phyloP scores from a whole-genome alignment of 441 rosid species.

The Daphne laureola region DNA sequence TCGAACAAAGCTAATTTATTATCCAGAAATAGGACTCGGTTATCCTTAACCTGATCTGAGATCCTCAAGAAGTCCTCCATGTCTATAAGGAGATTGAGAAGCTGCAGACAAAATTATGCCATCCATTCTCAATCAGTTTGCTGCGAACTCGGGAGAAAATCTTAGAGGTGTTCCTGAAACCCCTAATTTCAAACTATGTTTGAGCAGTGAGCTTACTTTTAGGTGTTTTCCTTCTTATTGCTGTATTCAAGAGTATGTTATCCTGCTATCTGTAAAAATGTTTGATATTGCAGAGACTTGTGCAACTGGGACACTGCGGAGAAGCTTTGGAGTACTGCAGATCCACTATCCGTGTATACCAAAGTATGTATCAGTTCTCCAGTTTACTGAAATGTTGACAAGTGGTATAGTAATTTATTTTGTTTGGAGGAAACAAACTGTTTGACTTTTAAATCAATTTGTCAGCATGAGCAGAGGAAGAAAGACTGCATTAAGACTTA shows the following conservation, averaged over 20 bases:
- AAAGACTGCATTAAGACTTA: too few species aligned
- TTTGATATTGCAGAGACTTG: constrained; percentile 39
- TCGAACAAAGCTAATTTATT: neutral
- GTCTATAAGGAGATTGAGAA: constrained; percentile 50
- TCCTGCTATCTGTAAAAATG: too few species aligned
- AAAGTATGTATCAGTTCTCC: constrained; percentile 46
- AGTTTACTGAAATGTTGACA: constrained; percentile 6
- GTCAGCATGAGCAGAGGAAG: too few species aligned
- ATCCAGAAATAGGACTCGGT: constrained; percentile 2
- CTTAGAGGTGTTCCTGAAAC: constrained; percentile 48
- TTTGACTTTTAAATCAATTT: too few species aligned
- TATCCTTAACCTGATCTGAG: constrained; percentile 40
- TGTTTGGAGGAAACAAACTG: neutral
- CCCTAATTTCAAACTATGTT: neutral
- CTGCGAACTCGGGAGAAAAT: constrained; percentile 77
- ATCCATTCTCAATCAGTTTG: constrained; percentile 64
- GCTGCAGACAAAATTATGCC: constrained; percentile 60
- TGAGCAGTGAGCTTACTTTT: too few species aligned
- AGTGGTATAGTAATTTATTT: neutral
- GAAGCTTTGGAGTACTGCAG: constrained; percentile 69
- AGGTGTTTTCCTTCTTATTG: too few species aligned
- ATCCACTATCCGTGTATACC: constrained; percentile 67
- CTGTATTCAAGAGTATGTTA: too few species aligned
- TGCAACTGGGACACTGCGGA: constrained; percentile 75
- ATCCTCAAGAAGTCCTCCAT: constrained; percentile 37